A percentile compares a stretch with the other conserved stretches of the same genome.
Conservation (phyloP, 192 early-diverging fungal genomes). For the Entomortierella lignicola region DNA sequence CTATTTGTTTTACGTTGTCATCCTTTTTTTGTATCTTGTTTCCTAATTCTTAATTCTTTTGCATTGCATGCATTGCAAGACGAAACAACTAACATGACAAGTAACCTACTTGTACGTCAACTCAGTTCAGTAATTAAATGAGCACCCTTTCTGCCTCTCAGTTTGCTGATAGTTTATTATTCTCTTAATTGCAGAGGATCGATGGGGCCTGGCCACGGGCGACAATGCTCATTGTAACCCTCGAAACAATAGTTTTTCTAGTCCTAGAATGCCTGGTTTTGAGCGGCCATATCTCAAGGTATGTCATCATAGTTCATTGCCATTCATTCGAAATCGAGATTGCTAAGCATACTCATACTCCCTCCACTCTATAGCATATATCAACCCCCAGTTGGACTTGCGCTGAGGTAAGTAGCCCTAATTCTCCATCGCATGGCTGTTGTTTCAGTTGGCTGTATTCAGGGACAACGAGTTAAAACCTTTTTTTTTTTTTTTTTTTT, state of each 20-base stretch:
- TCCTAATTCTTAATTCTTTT: too few relatives aligned
- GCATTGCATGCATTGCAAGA: neutral
- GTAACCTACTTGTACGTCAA: neutral
- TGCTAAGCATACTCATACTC: neutral
- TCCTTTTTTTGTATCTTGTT: too few relatives aligned
- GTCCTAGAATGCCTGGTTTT: conserved; percentile 32
- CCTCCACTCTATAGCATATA: neutral
- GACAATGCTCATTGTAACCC: conserved; percentile 22
- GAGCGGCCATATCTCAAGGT: conserved; percentile 28
- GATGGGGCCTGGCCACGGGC: conserved; percentile 43
- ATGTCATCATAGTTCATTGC: neutral
- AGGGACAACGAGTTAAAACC: neutral
- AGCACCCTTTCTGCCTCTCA: neutral
- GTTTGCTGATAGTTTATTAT: neutral
- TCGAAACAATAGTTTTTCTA: conserved; percentile 13
- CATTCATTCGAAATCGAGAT: neutral
- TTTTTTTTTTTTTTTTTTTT: neutral
- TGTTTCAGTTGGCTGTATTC: too few relatives aligned
- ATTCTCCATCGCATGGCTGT: neutral
- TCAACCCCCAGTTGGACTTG: neutral
- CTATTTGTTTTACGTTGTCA: too few relatives aligned
- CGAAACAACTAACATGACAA: neutral
- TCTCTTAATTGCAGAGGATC: conserved; percentile 1
- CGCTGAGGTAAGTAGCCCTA: too few relatives aligned
- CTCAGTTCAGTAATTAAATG: neutral